These are phyloP conservation scores for Prototheca cutis DNA, from an alignment of 163 green algal genomes.

Conservation along the genomic window DNA sequence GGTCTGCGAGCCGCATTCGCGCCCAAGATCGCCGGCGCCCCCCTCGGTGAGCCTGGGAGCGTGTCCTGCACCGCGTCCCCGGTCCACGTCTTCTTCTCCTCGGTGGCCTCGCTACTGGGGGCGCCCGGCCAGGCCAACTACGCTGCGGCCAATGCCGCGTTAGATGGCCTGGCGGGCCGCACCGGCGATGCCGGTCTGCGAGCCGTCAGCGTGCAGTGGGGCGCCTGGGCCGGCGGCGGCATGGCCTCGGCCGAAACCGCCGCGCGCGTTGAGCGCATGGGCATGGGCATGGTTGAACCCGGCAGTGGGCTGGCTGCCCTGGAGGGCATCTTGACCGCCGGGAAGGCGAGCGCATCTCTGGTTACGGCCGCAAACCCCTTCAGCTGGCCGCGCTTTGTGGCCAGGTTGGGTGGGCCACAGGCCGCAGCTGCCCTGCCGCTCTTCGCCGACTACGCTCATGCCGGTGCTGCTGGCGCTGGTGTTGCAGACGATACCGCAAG, in stretches of 20 bases:
- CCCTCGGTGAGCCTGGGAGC: neutral
- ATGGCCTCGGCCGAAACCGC: constrained; percentile 57
- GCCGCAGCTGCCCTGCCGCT: neutral
- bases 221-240: constrained; percentile 62
- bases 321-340: neutral
- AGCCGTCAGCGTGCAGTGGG: constrained; percentile 63
- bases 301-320: constrained; percentile 34
- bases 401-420: neutral
- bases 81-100: constrained; percentile 54
- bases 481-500: neutral
- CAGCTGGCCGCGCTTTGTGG: constrained; percentile 19
- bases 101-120: constrained; percentile 65
- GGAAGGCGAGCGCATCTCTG: neutral
- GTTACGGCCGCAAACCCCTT: constrained; percentile 18
- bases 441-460: neutral
- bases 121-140: constrained; percentile 80
- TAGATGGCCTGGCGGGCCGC: constrained; percentile 41
- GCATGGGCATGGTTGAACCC: constrained; percentile 47
- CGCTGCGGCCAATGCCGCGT: constrained; percentile 60
- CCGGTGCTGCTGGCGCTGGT: too few relatives aligned
- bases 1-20: constrained; percentile 21
- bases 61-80: neutral
- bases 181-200: constrained; percentile 30
- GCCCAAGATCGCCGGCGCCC: constrained; percentile 30
- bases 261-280: constrained; percentile 48